Base-by-base conservation (phyloP, 306 rosid species). In the Malus sylvestris region DNA sequence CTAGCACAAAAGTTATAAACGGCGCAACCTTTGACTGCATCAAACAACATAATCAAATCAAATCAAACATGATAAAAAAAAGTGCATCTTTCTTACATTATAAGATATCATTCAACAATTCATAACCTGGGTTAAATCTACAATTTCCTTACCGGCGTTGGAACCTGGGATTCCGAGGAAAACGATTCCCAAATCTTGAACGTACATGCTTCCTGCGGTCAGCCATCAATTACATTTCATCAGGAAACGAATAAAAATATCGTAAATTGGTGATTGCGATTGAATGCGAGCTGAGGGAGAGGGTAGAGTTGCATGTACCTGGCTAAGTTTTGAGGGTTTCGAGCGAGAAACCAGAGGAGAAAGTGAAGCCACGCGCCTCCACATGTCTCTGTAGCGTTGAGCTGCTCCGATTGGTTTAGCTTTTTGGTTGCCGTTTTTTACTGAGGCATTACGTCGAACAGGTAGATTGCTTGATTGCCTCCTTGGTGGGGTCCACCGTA, bases 1-100 rank as follows among this genome's bases (percentile, higher is more conserved):
- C 99, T 88, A 95, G 80, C 64, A 95, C 99, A 83, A 92, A 95
- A 60, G 97, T 80, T 77, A 95, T 83, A 81, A 84, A 71, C 7
- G 90, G 87, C 14, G 83, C 78, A 72, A 49, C 76, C 42, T 82
- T 88, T 71, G 78, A 87, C 99, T 95, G 97, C 86, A 87, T 53
- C 72, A 61, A 74, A 80, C 79, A 75, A 76, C 58, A 73, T 49
- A 7, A 61, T 19, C 46, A 18, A 44, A 57, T 74, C 42, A 15
- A 5, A 57, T 74, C 42, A 15, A 5, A 16, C 55, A 51, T 51
- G 55, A 73, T 16, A 25, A 33, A 8, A 6, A 58, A 14, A 25
- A 57, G 4, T 22, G 38, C 55, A 73, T 73, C 44, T 66, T 20
- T 30, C n/a, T 63, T 15, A 30, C n/a, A 63, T 16, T 5, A 19